These are phyloP conservation scores for Rasamsonia emersonii DNA, from an alignment of 2,329 filamentous ascomycete genomes.

Conservation along the genomic window DNA sequence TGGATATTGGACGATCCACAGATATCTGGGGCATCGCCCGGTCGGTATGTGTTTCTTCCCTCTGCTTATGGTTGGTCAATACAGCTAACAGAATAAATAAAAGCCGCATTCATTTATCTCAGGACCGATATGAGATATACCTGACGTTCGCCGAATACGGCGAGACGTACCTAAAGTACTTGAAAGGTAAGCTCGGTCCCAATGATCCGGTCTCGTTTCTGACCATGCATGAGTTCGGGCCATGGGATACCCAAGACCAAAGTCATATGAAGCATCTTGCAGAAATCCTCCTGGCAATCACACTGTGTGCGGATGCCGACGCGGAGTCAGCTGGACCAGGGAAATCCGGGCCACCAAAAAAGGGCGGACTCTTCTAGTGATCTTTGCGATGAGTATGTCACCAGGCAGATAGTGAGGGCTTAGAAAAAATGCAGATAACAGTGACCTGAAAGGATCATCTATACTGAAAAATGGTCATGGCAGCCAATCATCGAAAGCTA, in stretches of 20 bases:
- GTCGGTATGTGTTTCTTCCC: background rate
- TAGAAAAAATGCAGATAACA: no score
- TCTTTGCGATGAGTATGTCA: no score
- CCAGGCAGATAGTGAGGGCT: no score
- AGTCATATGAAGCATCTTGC: background rate
- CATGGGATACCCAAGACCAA: background rate
- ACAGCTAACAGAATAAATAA: background rate
- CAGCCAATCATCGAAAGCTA: no score
- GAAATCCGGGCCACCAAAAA: no score
- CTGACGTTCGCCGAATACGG: background rate
- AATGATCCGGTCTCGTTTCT: background rate
- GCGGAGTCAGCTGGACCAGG: no score
- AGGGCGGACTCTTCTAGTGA: no score
- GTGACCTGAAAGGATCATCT: no score
- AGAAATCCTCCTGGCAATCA: background rate
- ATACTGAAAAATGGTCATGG: no score
- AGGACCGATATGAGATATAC: background rate
- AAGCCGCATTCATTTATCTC: background rate
- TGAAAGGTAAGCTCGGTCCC: background rate
- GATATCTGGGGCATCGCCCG: background rate
- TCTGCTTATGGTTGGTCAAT: background rate
- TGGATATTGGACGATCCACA: background rate
- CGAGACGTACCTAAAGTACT: background rate
- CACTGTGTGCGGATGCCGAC: slow-evolving; percentile 1
- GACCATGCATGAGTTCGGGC: background rate